Base-by-base conservation (phyloP, 305 asterid species). In the Striga hermonthica region DNA sequence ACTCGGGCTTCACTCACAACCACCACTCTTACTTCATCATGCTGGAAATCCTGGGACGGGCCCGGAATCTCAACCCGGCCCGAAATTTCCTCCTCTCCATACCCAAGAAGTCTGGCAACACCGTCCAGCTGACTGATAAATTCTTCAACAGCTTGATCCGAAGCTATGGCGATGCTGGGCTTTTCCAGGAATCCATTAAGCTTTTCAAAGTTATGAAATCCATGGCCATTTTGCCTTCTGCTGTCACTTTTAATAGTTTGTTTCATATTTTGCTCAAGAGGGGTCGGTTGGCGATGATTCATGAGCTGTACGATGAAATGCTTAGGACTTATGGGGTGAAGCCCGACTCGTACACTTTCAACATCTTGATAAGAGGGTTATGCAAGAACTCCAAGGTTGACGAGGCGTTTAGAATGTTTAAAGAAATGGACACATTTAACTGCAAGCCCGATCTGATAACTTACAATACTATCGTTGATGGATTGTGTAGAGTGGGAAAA, bases 401-500 rank as follows among this genome's bases (percentile, higher is more conserved):
- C 64, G 81, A 84, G 44, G 97, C 93, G 15, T 87, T 84, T 71
- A 80, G 85, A 53, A 78, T 85, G 66, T 92, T 92, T 41, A 89
- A 79, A 71, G 93, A 92, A 64, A 89, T 92, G 87, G 95, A 89
- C 75, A 76, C 28, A 35, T 86, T 83, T 60, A 71, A 66, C 6
- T 82, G 87, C 58, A 75, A 78, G 56, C 86, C 95, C 1, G 85
- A 87, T 76, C 76, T 89, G 57, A 63, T 85, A 9, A 84, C 96
- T 1, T 92, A 87, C 64, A 92, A 85, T 14, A 85, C 97, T 0
- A 81, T 92, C 14, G 78, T 92, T 60, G 93, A 89, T 69, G 98
- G 98, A 14, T 68, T 92, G 82, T 92, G 98, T 71, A 72, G 89
- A 69, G 82, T 74, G 0, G 97, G 98, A 69, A 89, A 88, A 69